Evolutionary conservation across 2,329 filamentous ascomycete species (phyloP), one percentile per base, ranked within the genome.

Genomic region (Ascochyta lentis): DNA sequence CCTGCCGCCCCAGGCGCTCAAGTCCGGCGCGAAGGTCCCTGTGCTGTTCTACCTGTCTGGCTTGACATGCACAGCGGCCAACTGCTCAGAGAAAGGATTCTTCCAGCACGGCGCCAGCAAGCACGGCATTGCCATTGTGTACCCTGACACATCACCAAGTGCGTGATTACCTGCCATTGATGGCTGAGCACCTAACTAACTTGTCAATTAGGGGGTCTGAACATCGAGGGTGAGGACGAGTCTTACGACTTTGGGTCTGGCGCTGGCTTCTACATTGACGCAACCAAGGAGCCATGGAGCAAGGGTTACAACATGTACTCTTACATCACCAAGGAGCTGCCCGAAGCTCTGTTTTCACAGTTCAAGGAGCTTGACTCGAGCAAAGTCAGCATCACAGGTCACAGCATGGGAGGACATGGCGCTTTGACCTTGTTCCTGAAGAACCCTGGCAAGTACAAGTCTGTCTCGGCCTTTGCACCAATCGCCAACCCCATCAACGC

Each of bases 341-440:
- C 93, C 0, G 79, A 82, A 15, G 81, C 87, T 1, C 83, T 98
- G 23, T 96, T 93, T 76, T 76, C 77, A 27, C 83, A 85, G 24
- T 96, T 92, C 78, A 71, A 84, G 27, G 83, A 86, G 71, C 81
- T 99, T 27, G 94, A 98, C 75, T 70, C 77, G 0, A 77, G 70
- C 26, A 83, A 89, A 37, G 87, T 97, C 51, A 89, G 88, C 76
- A 95, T 99, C 69, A 91, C 91, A 37, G 95, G 95, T 6, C 95
- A 99, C 80, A 93, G 89, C 68, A 99, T 99, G 95, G 95, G 95
- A 64, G 95, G 95, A 0, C 95, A 99, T 77, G 95, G 95, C 60
- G 95, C 95, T 40, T 81, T 99, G 66, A 96, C 93, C 41, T 79
- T 98, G 67, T 98, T 90, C 81, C 83, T 99, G 48, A 94, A 91